Evolutionary conservation across 2,329 filamentous ascomycete genomes (phyloP), one percentile per base, ranked within the genome.

Genomic region (Verticillium tricorpus): DNA sequence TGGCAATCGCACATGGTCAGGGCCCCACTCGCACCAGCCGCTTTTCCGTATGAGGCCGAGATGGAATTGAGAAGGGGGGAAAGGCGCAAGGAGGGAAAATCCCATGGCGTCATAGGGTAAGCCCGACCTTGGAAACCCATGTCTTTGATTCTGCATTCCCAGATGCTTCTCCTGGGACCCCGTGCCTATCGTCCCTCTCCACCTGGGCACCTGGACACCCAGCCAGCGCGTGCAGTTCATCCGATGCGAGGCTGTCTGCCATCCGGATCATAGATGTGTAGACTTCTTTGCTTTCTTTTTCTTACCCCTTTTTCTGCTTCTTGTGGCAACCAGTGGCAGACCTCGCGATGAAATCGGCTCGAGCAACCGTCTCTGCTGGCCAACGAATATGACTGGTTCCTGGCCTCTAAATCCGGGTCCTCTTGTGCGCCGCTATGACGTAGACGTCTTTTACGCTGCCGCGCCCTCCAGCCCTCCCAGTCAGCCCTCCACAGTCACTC

Each of bases 111-210:
- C 45, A 52, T 52, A 52, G 45, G n/a, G 19, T 22, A 19, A 22
- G 45, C 45, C 45, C 17, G 19, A 25, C 45, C 45, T 52, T 52
- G 45, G 45, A 52, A 52, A 52, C 22, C 45, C 45, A 37, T 34
- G 17, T 65, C 56, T 57, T 54, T 56, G 25, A 56, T 56, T 56
- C 25, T 56, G 15, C 34, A 34, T 56, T 56, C 28, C 54, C 55
- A 56, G 55, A 25, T 37, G 45, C 45, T 52, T 52, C 45, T 22
- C 45, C 22, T 52, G 45, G 45, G 28, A 28, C 45, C n/a, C n/a
- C 22, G 45, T 52, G 22, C 45, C 12, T 52, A 3, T 9, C 19
- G 25, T 25, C 25, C 25, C 25, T 25, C 25, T 25, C 25, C 45
- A 40, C 37, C 37, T 40, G 37, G 5, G 19, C 45, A 52, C 37